Base-by-base conservation (phyloP, 352 stramenopile species). In the Phytophthora sp. region DNA sequence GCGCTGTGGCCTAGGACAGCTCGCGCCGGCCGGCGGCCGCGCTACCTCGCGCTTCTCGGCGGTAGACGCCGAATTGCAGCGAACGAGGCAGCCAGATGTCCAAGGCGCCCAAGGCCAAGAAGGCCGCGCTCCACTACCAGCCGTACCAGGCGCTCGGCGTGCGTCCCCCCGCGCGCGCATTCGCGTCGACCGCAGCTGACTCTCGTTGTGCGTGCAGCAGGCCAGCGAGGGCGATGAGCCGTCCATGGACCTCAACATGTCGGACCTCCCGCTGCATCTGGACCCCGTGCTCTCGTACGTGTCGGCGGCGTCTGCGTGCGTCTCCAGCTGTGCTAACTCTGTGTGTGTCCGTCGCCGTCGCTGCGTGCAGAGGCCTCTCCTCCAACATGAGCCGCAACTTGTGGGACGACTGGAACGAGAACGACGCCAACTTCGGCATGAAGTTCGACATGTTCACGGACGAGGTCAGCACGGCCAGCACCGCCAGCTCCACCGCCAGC, bases 371-470 rank as follows among this genome's bases (percentile, higher is more conserved):
- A 11, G 87, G 84, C 3, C 72, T 94, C 6, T 89, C 85, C 46
- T 90, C 82, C n/a, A 90, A 78, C 32, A 69, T 93, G 62, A 93
- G 84, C 37, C 83, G 87, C 35, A 95, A 95, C 61, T 65, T 95
- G 18, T 95, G 87, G 87, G 85, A 94, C 53, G 87, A 95, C 68
- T 95, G 87, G 87, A 95, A 92, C 56, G 87, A 95, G 54, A 83
- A 74, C 56, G 85, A 90, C 46, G 55, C 72, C 24, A 85, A 73
- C 52, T 85, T 93, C 39, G 63, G 68, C 27, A 78, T 84, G 64
- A 88, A 89, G 63, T 84, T 92, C 38, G 81, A 89, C 57, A 87
- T 89, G 74, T 84, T 91, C 27, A 69, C 66, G 12, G 75, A 86
- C 21, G 72, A 84, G 44, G 51, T 63, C 23, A 72, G 54, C 61